A percentile compares a stretch with the other conserved stretches of the same genome.
These are phyloP conservation scores for Aspergillus pseudoglaucus DNA, from an alignment of 2,329 filamentous ascomycete species.

Conservation along the genomic window DNA sequence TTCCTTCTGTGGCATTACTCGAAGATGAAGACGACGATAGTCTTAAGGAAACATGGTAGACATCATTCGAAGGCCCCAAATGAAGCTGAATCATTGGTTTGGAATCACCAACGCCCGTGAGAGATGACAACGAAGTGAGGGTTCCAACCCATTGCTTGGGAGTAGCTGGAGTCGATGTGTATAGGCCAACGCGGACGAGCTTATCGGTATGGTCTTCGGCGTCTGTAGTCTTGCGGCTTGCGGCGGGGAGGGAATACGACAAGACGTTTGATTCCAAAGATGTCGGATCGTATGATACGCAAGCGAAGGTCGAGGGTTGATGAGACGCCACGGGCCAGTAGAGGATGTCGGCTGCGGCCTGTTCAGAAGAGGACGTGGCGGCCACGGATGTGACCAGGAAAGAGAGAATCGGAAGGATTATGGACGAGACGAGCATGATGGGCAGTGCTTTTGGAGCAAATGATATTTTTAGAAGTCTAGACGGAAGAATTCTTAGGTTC, in stretches of 20 bases:
- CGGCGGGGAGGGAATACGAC: slow-evolving; percentile 33
- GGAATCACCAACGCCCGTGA: slow-evolving; percentile 16
- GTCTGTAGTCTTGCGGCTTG: slow-evolving; percentile 3
- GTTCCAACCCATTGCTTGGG: slow-evolving; percentile 36
- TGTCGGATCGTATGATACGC: slow-evolving; percentile 35
- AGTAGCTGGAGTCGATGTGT: slow-evolving; percentile 29
- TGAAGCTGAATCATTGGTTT: slow-evolving; percentile 35
- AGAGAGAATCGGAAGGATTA: slow-evolving; percentile 8
- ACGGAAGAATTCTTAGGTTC: not conserved
- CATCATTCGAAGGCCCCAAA: slow-evolving; percentile 29
- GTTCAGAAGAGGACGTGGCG: slow-evolving; percentile 11
- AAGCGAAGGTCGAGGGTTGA: slow-evolving; percentile 32
- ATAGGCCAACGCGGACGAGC: slow-evolving; percentile 50
- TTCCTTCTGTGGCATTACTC: slow-evolving; percentile 9
- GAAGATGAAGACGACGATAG: slow-evolving; percentile 15
- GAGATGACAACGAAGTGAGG: slow-evolving; percentile 31
- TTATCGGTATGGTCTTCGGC: slow-evolving; percentile 32
- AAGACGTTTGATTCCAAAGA: slow-evolving; percentile 30
- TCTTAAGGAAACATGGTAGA: slow-evolving; percentile 34
- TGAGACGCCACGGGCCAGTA: slow-evolving; percentile 31
- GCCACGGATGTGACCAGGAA: slow-evolving; percentile 10
- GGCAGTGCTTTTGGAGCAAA: not conserved
- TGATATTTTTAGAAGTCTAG: too few relatives aligned
- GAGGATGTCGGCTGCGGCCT: slow-evolving; percentile 27
- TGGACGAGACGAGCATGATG: not conserved